Evolutionary conservation across 169 alveolate species (phyloP), one percentile per base, ranked within the genome.

Genomic region (Cryptosporidium meleagridis): DNA sequence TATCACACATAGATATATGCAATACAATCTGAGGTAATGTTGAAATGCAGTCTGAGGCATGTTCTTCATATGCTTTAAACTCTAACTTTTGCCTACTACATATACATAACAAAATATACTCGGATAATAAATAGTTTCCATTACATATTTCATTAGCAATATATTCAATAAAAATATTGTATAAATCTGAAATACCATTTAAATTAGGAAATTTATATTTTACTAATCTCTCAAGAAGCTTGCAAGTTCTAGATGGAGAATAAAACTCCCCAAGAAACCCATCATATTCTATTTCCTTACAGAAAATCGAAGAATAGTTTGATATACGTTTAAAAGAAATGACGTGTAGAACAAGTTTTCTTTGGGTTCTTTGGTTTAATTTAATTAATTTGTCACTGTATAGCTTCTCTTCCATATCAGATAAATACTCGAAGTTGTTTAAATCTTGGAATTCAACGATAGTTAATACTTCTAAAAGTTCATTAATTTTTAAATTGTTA

Each of bases 71-170:
- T 35, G 61, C 14, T 2, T 75, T 41, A 58, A 62, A 31, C 10
- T 58, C 6, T 7, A 65, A 18, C 55, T 62, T 59, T 23, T 48
- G 73, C 35, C 89, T 37, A 48, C 23, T 41, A 62, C 69, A 80
- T 12, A 80, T 80, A 48, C 68, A 62, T 39, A 80, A 16, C 31
- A 80, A 80, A 44, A 80, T 65, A 16, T 80, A 80, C 52, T 80
- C 89, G 14, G 89, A 69, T 31, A 80, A 44, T 59, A 80, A 48
- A 41, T 21, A 21, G 31, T 80, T 58, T 0, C 67, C 75, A 18
- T 59, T 16, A 31, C 73, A 80, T 16, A 65, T 52, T 44, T 53
- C 48, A n/a, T 26, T 80, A 16, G 89, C 23, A 61, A 80, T 62
- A n/a, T 80, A 62, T 23, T 62, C 14, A 21, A 80, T 31, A 9